Base-by-base conservation (phyloP, 257 asterid genomes). In the Linaria vulgaris region DNA sequence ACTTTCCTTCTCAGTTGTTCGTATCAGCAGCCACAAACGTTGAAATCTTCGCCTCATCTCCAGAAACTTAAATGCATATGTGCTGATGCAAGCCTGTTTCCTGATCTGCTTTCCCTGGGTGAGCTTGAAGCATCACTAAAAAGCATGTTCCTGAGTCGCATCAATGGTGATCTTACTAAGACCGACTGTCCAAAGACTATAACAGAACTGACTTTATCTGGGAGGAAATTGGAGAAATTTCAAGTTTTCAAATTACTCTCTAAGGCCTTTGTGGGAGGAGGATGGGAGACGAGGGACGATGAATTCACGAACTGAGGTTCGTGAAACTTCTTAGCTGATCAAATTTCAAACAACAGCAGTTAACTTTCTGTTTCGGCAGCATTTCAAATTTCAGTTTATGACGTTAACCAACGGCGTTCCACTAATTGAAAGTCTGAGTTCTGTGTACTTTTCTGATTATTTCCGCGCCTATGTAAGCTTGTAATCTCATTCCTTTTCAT, bases 41-140 rank as follows among this genome's bases (percentile, higher is more conserved):
- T 61, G 38, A 25, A 12, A 4, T 45, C 39, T 22, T 43, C 15
- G 1, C 19, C 54, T 1, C 14, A 43, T 7, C 54, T 25, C 19
- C 53, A 5, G 14, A 25, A 23, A 23, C 59, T 54, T 10, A 54
- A 54, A 54, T 54, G 39, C n/a, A 9, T 23, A 12, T 54, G 39
- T 12, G 56, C 17, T 21, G 56, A 14, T 7, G 1, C 56, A 51
- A 19, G 9, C 5, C 31, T 51, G 24, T 39, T 6, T 44, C 64
- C 20, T 20, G 64, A 59, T 59, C 51, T 59, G 15, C 3, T 5
- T 16, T 41, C 15, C 23, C 19, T 59, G 8, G 12, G 6, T 41
- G 51, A 59, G 17, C 64, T 59, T 25, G 38, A 20, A n/a, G 71
- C 55, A 60, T 60, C 24, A 1, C 53, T 60, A 9, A 5, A 44